A percentile compares a stretch with the other conserved stretches of the same genome.
Evolutionary conservation across 305 asterid species (phyloP).

Genomic region (Withania somnifera): DNA sequence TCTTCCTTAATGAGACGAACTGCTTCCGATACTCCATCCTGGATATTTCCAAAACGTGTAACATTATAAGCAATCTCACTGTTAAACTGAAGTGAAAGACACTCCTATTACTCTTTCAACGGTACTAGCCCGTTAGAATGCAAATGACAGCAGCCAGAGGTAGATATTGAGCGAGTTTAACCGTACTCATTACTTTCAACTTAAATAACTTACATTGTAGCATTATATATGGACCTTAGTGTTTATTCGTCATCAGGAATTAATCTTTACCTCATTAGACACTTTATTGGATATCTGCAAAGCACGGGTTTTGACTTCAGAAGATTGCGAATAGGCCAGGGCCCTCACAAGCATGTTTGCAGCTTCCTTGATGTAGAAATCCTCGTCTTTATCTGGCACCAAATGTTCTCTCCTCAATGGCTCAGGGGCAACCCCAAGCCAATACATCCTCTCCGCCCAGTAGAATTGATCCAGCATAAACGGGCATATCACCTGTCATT

Average conservation of each 20-base stretch:
- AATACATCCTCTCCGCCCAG: conserved; percentile 97
- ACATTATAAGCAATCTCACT: not conserved
- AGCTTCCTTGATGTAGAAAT: conserved; percentile 33
- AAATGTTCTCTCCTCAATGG: conserved; percentile 46
- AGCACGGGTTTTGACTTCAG: conserved; percentile 45
- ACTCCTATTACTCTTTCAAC: not conserved
- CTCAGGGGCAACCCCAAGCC: conserved; percentile 93
- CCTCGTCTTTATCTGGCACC: conserved; percentile 53
- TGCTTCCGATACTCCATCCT: conserved; percentile 87
- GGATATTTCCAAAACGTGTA: not conserved
- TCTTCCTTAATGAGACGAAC: conserved; percentile 51
- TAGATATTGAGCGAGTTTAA: not conserved
- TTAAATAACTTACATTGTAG: not conserved
- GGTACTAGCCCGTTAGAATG: not conserved
- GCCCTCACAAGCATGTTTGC: conserved; percentile 43
- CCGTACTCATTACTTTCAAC: too few relatives aligned
- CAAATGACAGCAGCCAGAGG: not conserved
- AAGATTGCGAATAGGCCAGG: conserved; percentile 36
- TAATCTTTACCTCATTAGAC: conserved; percentile 51
- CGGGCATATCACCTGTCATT: conserved; percentile 68
- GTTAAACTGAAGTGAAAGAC: not conserved
- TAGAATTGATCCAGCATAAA: conserved; percentile 85
- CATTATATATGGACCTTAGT: not conserved
- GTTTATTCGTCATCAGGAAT: not conserved
- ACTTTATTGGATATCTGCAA: conserved; percentile 42